These are phyloP conservation scores for Rhododendron vialii DNA, from an alignment of 148 eudicot species.

Conservation along the genomic window DNA sequence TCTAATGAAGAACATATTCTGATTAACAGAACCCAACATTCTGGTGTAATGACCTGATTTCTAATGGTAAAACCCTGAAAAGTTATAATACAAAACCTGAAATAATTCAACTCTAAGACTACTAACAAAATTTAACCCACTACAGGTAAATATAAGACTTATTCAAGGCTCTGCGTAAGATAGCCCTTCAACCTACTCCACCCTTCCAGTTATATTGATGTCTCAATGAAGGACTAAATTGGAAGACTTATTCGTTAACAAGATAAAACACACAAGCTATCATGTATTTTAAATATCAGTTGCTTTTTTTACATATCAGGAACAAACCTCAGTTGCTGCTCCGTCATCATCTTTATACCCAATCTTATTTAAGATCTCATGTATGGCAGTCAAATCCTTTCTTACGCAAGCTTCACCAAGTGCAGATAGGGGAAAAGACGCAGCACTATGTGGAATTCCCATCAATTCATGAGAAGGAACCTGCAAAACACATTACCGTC, in stretches of 20 bases:
- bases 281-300: neutral
- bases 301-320: neutral
- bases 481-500: conserved; percentile 30
- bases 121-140: neutral
- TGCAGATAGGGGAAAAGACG: conserved; percentile 51
- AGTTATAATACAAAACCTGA: neutral
- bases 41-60: neutral
- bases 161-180: neutral
- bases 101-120: neutral
- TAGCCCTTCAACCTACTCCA: neutral
- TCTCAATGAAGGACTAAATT: neutral
- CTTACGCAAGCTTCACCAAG: conserved; percentile 93
- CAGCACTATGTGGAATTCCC: conserved; percentile 67
- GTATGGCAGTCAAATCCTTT: conserved; percentile 90
- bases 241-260: neutral
- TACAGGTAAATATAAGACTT: neutral
- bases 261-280: neutral
- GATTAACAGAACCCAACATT: conserved; percentile 1
- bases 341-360: conserved; percentile 98
- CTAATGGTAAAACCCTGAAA: neutral
- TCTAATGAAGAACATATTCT: neutral
- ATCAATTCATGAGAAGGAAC: conserved; percentile 80
- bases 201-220: neutral
- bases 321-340: conserved; percentile 91
- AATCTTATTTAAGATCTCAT: conserved; percentile 66